phyloP scores from a whole-genome alignment of 768 basidiomycete species.

The Suillus variegatus region DNA sequence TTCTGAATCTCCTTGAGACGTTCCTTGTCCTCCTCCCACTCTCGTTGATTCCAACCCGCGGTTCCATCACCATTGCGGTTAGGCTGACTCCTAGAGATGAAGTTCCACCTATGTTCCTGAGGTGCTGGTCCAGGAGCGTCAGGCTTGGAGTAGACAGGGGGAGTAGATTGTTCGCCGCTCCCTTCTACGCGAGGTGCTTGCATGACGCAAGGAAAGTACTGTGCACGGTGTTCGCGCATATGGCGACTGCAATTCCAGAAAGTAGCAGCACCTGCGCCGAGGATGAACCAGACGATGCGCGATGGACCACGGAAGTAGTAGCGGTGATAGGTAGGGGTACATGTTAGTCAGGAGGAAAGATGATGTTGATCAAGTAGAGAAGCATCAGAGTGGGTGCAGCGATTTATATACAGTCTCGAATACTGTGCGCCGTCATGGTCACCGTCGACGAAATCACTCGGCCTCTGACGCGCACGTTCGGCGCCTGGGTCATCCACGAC shows the following conservation, averaged over 20 bases:
- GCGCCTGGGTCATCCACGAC: neutral
- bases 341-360: slow-evolving; percentile 14
- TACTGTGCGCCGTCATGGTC: neutral
- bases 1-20: slow-evolving; percentile 45
- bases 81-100: slow-evolving; percentile 9
- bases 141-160: slow-evolving; percentile 17
- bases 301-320: slow-evolving; percentile 44
- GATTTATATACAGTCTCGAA: slow-evolving; percentile 12
- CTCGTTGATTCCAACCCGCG: slow-evolving; percentile 28
- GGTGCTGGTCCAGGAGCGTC: neutral
- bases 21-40: slow-evolving; percentile 51
- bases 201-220: slow-evolving; percentile 31
- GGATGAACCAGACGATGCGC: slow-evolving; percentile 67
- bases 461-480: slow-evolving; percentile 14
- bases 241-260: slow-evolving; percentile 42
- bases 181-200: slow-evolving; percentile 22
- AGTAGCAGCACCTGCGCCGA: slow-evolving; percentile 51
- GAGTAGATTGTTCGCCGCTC: slow-evolving; percentile 14
- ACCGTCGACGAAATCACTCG: slow-evolving; percentile 26
- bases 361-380: neutral
- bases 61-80: slow-evolving; percentile 15
- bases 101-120: slow-evolving; percentile 14
- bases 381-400: neutral
- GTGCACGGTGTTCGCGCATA: slow-evolving; percentile 43
- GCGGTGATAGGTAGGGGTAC: slow-evolving; percentile 23